Percentiles rank a stretch among this genome's conserved stretches.
Conservation (phyloP, 805 yeast genomes). For the Geotrichum ghanense region DNA sequence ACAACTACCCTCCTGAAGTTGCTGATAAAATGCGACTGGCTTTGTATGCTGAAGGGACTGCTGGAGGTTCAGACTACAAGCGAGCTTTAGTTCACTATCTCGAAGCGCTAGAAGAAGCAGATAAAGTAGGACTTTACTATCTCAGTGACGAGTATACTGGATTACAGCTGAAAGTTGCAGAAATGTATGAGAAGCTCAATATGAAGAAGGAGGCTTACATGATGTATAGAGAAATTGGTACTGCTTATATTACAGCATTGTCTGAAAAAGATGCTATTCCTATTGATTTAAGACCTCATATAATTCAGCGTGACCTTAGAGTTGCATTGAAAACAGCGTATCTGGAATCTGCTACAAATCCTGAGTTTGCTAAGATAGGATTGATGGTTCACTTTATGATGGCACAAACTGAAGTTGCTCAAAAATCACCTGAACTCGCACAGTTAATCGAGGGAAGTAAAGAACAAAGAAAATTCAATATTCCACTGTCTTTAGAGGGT, state of each 20-base stretch:
- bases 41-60: conserved; percentile 72
- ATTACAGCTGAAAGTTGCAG: conserved; percentile 74
- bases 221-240: conserved; percentile 56
- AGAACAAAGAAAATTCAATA: conserved; percentile 8
- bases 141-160: conserved; percentile 80
- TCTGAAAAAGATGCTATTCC: conserved; percentile 34
- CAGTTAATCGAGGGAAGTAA: conserved; percentile 12
- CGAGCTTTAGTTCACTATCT: conserved; percentile 63
- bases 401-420: conserved; percentile 55
- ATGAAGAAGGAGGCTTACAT: conserved; percentile 52
- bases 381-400: conserved; percentile 48
- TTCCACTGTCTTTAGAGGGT: conserved; percentile 9
- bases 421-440: conserved; percentile 16
- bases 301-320: conserved; percentile 60
- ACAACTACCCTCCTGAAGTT: conserved; percentile 43
- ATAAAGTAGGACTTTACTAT: conserved; percentile 41
- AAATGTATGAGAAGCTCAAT: conserved; percentile 66
- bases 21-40: conserved; percentile 66
- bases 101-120: conserved; percentile 58
- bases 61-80: conserved; percentile 46
- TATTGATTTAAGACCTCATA: conserved; percentile 36
- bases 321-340: conserved; percentile 60
- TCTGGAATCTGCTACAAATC: conserved; percentile 33
- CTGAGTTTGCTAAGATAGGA: conserved; percentile 42
- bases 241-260: conserved; percentile 40